Base-by-base conservation (phyloP, 1,139 yeast species). In the Taphrina flavorubra region DNA sequence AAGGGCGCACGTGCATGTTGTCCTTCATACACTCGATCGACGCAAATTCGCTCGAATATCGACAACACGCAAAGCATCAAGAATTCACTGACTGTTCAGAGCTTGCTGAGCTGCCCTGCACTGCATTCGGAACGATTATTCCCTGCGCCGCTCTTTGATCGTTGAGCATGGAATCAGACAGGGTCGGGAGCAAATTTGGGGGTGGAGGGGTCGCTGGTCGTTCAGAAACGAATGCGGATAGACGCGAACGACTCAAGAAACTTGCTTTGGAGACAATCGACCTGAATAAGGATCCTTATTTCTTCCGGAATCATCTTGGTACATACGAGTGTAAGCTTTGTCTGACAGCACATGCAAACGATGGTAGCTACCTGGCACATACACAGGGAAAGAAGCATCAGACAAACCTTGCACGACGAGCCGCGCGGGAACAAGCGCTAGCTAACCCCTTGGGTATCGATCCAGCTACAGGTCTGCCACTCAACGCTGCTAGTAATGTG, bases 341-440 rank as follows among this genome's bases (percentile, higher is more conserved):
- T 76, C 78, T 86, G 42, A 90, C 97, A 0, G 83, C 89, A 0
- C 97, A 90, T 77, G 81, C 83, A 37, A 85, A 86, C 42, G 92
- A 88, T 71, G 84, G 90, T n/a, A 87, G 92, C 8, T 91, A 89
- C 75, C 80, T 90, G 18, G 83, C 92, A 1, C 97, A 91, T 74
- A 82, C 92, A 3, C 89, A 90, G 61, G 97, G 96, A 2, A 82
- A 84, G 71, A 88, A 87, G 76, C 97, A 91, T 76, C 89, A 85
- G 75, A 77, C 86, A 73, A 88, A 87, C 72, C 79, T 90, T 57
- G 88, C 87, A 72, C 82, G 85, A 69, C 79, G 96, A 25, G 79
- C 79, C 25, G 80, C 80, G 1, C 70, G 73, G 60, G 80, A 77
- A 6, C 72, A 73, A 56, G 76, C 74, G 20, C 71, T 71, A 18